Percentiles rank a stretch among this genome's conserved stretches.
Evolutionary conservation across 176 grass and related monocot genomes (phyloP).

Genomic region (Paspalum vaginatum): DNA sequence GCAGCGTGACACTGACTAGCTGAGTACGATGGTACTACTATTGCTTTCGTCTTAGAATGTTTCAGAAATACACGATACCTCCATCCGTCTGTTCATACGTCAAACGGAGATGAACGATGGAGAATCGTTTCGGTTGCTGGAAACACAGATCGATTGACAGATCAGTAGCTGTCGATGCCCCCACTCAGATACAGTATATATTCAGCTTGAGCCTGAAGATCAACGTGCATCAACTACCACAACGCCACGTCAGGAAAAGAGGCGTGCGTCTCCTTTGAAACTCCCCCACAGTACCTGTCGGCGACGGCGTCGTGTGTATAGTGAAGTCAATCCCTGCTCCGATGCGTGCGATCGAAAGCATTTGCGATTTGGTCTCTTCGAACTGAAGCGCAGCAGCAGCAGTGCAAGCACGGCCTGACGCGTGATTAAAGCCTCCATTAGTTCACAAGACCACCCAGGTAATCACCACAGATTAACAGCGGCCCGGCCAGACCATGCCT

Average conservation of each 20-base stretch:
- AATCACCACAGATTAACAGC: background rate
- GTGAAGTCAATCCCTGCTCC: conserved; percentile 15
- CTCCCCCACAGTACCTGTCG: background rate
- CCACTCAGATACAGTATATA: background rate
- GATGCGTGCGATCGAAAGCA: conserved; percentile 9
- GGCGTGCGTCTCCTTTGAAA: background rate
- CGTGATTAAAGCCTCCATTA: conserved; percentile 11
- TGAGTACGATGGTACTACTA: background rate
- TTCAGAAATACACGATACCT: background rate
- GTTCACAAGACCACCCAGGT: background rate
- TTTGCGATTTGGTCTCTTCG: conserved; percentile 21
- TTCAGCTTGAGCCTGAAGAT: conserved; percentile 41
- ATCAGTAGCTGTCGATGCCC: background rate
- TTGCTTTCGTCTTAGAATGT: conserved; percentile 1
- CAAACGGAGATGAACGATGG: background rate
- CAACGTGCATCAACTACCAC: conserved; percentile 41
- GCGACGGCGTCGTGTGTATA: conserved; percentile 5
- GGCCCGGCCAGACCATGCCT: background rate
- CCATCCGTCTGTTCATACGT: conserved; percentile 14
- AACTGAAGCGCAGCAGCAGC: background rate
- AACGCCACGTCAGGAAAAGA: conserved; percentile 14
- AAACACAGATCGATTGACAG: background rate
- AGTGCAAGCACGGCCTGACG: background rate
- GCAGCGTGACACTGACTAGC: background rate
- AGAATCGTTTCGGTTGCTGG: no score